Evolutionary conservation across 208 protist genomes (phyloP), one percentile per base, ranked within the genome.

Genomic region (Crithidia fasciculata): DNA sequence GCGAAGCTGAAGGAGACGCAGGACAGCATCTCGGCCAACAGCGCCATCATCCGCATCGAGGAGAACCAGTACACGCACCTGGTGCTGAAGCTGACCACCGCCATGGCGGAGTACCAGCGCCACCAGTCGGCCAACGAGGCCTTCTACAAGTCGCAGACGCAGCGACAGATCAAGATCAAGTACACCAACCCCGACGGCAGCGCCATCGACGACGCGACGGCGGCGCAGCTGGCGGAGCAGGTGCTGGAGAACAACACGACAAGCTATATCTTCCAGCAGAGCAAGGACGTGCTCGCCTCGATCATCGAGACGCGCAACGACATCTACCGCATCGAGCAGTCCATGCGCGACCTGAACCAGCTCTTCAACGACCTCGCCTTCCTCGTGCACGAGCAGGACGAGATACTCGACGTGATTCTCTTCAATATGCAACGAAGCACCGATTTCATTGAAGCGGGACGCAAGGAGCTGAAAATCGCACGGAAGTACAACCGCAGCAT

Each of bases 151-250:
- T 67, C 81, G 18, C 89, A 94, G 77, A 94, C 91, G 54, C 82
- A 93, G 73, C 89, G 94, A n/a, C 91, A 93, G 71, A 96, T 97
- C 79, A 97, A 95, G 64, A 95, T 93, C 63, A 94, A 93, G 65
- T 96, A 88, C 84, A 94, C 85, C 19, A 94, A 95, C 70, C 74
- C 86, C 2, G 87, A 95, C 72, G 89, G 90, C 41, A 84, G 72
- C 47, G 80, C 82, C 13, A 89, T 97, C 44, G 86, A 94, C 64
- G 91, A 95, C 69, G 76, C 58, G 5, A 87, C 88, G 36, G 91
- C 85, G 40, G 78, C 88, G 72, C 76, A 89, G 66, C 78, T 95
- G 18, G 84, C 94, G 59, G 54, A 87, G 84, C 82, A 91, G 60
- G 90, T 96, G 53, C 60, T 97, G 60, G 90, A 95, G 73, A 87